phyloP scores from a whole-genome alignment of 169 alveolate species.

The Cytauxzoon felis region DNA sequence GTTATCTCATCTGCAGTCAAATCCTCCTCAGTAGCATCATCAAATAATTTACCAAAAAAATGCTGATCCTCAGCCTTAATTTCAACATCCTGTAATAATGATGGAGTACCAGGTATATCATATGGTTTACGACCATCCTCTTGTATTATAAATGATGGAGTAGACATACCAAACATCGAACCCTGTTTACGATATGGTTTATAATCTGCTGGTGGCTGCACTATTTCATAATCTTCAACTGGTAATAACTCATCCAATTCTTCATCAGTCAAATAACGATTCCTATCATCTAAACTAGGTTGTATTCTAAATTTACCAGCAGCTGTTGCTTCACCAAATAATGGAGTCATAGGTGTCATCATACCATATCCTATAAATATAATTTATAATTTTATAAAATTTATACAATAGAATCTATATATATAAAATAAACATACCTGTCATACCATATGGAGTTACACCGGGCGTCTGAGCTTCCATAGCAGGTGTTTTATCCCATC shows the following conservation, averaged over 20 bases:
- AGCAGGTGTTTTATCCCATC: conserved; percentile 79
- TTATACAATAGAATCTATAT: not conserved
- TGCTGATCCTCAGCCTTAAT: conserved; percentile 89
- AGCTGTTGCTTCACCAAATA: not conserved
- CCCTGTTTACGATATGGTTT: conserved; percentile 65
- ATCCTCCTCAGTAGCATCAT: conserved; percentile 88
- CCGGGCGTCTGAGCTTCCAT: conserved; percentile 73
- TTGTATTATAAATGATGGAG: conserved; percentile 78
- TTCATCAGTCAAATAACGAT: conserved; percentile 89
- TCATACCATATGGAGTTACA: conserved; percentile 69
- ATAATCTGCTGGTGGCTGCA: conserved; percentile 86
- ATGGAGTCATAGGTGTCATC: conserved; percentile 58
- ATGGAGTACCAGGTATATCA: conserved; percentile 61
- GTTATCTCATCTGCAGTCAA: conserved; percentile 92
- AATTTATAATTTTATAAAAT: conserved; percentile 5
- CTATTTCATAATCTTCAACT: conserved; percentile 86
- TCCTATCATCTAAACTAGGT: conserved; percentile 53
- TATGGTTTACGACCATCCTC: conserved; percentile 60
- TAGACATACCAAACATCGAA: conserved; percentile 40
- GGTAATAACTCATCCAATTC: conserved; percentile 93
- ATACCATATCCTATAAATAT: conserved; percentile 34
- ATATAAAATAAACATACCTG: conserved; percentile 42
- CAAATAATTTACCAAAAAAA: conserved; percentile 82
- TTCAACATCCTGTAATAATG: conserved; percentile 76
- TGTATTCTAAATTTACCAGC: conserved; percentile 9